Evolutionary conservation across 352 stramenopile species (phyloP), one percentile per base, ranked within the genome.

Genomic region (Globisporangium acanthophoron): DNA sequence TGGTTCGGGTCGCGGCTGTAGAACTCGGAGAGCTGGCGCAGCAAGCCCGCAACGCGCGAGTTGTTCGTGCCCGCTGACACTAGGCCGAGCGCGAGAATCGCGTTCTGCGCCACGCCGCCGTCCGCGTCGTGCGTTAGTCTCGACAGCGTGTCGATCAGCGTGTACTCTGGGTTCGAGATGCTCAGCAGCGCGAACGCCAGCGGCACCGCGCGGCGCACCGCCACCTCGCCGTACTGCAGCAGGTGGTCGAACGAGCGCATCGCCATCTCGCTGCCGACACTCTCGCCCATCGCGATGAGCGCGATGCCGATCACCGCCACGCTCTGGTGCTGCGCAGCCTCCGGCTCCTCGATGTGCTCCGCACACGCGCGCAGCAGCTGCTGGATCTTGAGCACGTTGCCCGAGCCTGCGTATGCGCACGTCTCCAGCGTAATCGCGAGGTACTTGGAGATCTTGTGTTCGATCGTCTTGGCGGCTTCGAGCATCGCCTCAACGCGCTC

Each of bases 21-120:
- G 67, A 99, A 99, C 68, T 99, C 97, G 37, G 93, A 97, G 58
- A 98, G 80, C 64, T 97, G 87, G 50, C 97, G 92, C 55, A 99
- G 83, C 33, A 99, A 77, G 59, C 97, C 96, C 20, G 97, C 97
- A 51, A 99, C 95, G 27, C 97, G 89, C 43, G 94, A 98, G 76
- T 99, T 99, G 76, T 99, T 99, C n/a, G 97, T 99, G 45, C 97
- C 97, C 40, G 97, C 97, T 50, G 94, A 96, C 35, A 98, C 85
- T 37, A 99, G 72, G 29, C 97, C 97, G 59, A 99, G 86, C 24
- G 87, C 95, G 43, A 99, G 71, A 59, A 99, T 99, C 5, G 97
- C 97, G 60, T 95, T 98, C 79, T 99, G 97, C 27, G 96, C 94
- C 35, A 99, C 96, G 62, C 98, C 93, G 5, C 83, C 70, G 68